Percentiles rank a stretch among this genome's conserved stretches.
Evolutionary conservation across 1,284 basidiomycete genomes (phyloP).

Genomic region (Puccinia triticina): DNA sequence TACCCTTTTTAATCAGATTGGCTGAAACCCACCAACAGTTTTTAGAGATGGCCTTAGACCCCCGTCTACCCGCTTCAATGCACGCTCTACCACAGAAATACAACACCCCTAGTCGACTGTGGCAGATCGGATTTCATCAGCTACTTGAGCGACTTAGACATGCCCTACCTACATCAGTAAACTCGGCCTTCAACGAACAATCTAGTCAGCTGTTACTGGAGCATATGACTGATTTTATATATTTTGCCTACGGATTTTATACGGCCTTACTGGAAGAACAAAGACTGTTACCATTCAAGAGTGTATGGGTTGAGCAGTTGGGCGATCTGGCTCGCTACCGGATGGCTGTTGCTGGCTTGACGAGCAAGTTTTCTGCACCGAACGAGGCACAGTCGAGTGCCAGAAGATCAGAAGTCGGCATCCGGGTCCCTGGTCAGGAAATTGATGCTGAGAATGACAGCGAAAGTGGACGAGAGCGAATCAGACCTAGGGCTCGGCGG

Average conservation of each 20-base stretch:
- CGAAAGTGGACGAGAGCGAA: background rate
- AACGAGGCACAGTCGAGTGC: conserved; percentile 56
- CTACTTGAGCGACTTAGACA: conserved; percentile 85
- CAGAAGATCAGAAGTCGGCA: conserved; percentile 59
- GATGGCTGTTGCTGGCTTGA: conserved; percentile 75
- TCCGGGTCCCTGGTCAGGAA: background rate
- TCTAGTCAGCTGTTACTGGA: conserved; percentile 63
- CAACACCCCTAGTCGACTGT: conserved; percentile 89
- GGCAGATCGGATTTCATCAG: conserved; percentile 87
- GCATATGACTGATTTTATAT: conserved; percentile 85
- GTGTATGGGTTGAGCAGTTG: conserved; percentile 90
- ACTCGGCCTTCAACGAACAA: conserved; percentile 31
- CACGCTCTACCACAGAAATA: conserved; percentile 88
- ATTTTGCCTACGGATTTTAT: conserved; percentile 93
- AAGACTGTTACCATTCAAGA: conserved; percentile 71
- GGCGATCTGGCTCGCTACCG: conserved; percentile 92
- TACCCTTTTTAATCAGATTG: conserved; percentile 65
- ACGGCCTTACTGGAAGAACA: conserved; percentile 83
- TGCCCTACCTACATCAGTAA: conserved; percentile 67
- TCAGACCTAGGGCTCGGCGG: conserved; percentile 9
- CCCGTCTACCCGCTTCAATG: conserved; percentile 80
- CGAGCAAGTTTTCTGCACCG: conserved; percentile 57
- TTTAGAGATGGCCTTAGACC: conserved; percentile 80
- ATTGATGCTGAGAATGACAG: background rate
- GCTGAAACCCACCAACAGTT: conserved; percentile 86